Base-by-base conservation (phyloP, 257 asterid genomes). In the Solanum ossicruentum region DNA sequence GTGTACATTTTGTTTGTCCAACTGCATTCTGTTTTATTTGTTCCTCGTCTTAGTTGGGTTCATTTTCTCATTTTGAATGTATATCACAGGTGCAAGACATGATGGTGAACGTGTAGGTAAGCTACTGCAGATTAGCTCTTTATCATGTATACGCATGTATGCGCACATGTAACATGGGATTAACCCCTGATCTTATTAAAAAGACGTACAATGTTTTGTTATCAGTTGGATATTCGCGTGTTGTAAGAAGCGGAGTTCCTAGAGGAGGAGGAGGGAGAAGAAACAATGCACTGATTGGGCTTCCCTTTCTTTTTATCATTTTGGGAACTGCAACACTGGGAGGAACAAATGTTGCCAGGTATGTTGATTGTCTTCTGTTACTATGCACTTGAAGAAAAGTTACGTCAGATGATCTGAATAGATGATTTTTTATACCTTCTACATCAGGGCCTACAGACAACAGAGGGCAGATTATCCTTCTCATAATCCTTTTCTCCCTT, bases 401-500 rank as follows among this genome's bases (percentile, higher is more conserved):
- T 21, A 16, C 23, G 20, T 82, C 45, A 66, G 41, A 80, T 69
- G 73, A 61, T 60, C 57, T 65, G 70, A 55, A 12, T 54, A 5
- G 15, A 12, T 75, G n/a, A 36, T 51, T 55, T 18, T 39, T 67
- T 10, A 47, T 28, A 45, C 58, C 82, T 75, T 84, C 32, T 47
- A 18, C 41, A 88, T 57, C 91, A 91, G 97, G 94, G 88, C 96
- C 69, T 92, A 94, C 91, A 78, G 57, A 83, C 90, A 90, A 65
- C 91, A 93, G 66, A 88, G 87, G 86, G 90, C 89, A 85, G 88
- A 91, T 20, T 88, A 91, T 87, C 93, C 97, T 86, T 88, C 93
- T 55, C 91, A 86, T 85, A 94, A 94, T 84, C 98, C 98, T 55
- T 92, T 94, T 88, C 98, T 94, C 70, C 98, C 98, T 65, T 94